phyloP scores from a whole-genome alignment of 2,329 filamentous ascomycete genomes.

The Coniochaeta ligniaria region DNA sequence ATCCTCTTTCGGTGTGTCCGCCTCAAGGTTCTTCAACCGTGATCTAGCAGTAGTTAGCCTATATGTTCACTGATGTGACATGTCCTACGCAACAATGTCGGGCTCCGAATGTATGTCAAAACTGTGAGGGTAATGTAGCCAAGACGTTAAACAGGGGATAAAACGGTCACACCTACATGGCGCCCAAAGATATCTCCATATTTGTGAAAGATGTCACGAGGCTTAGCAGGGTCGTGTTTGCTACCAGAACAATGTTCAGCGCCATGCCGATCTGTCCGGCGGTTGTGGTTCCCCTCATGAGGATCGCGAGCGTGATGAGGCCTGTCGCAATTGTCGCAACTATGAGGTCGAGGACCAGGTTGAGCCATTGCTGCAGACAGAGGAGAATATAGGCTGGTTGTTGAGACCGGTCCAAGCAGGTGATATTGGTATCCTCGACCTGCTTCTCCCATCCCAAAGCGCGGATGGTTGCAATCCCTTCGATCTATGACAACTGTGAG shows the following conservation, averaged over 20 bases:
- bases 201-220: constrained; percentile 25
- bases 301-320: constrained; percentile 19
- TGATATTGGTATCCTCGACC: constrained; percentile 9
- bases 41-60: background rate
- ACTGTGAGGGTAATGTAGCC: background rate
- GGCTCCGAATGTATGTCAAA: background rate
- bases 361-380: constrained; percentile 45
- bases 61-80: background rate
- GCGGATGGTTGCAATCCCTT: constrained; percentile 19
- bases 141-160: background rate
- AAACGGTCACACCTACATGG: background rate
- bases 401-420: constrained; percentile 23
- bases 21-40: background rate
- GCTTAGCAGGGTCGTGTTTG: constrained; percentile 24
- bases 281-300: constrained; percentile 11
- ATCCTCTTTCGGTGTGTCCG: background rate
- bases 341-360: constrained; percentile 40
- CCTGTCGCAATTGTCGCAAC: constrained; percentile 36
- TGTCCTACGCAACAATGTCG: background rate
- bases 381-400: constrained; percentile 39
- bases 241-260: constrained; percentile 25
- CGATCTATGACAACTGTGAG: constrained; percentile 27
- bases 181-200: constrained; percentile 17
- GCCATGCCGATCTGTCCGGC: constrained; percentile 26
- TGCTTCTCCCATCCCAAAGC: constrained; percentile 22